Evolutionary conservation across 768 basidiomycete genomes (phyloP).

Genomic region (Flagelloscypha sp.): DNA sequence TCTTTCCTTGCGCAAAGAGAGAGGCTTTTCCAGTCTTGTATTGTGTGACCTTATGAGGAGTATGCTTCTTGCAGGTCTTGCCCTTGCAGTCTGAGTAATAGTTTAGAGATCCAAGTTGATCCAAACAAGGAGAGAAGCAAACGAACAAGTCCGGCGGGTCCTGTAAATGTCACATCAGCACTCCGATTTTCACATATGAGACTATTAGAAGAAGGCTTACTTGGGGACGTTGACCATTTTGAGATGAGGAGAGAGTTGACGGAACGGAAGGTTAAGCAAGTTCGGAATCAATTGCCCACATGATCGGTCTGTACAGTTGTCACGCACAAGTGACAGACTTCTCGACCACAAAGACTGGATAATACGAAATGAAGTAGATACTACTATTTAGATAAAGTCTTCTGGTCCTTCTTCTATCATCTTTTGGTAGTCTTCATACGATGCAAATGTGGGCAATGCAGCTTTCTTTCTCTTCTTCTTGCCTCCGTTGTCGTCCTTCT

Average conservation of each 20-base stretch:
- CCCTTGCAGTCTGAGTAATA: constrained; percentile 76
- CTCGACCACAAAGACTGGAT: no score
- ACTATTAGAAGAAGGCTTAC: constrained; percentile 37
- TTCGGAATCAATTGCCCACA: no score
- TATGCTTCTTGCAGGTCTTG: constrained; percentile 95
- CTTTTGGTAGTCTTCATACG: constrained; percentile 78
- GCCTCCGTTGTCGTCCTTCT: constrained; percentile 18
- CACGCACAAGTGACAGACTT: no score
- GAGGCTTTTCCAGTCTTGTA: constrained; percentile 99
- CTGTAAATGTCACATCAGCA: constrained; percentile 28
- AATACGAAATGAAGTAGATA: neutral
- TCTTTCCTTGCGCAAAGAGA: constrained; percentile 96
- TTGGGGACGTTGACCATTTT: constrained; percentile 96
- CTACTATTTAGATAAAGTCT: constrained; percentile 48
- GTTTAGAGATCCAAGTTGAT: constrained; percentile 2
- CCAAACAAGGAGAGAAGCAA: constrained; percentile 5
- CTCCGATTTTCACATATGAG: neutral
- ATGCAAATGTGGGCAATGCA: constrained; percentile 73
- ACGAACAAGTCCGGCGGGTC: constrained; percentile 95
- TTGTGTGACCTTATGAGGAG: constrained; percentile 98
- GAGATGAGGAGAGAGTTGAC: constrained; percentile 34
- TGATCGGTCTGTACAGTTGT: no score
- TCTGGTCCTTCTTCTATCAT: constrained; percentile 77
- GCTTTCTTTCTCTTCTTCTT: constrained; percentile 61
- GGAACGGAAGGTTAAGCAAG: no score